Base-by-base conservation (phyloP, 1,284 basidiomycete species). In the Papiliotrema laurentii region DNA sequence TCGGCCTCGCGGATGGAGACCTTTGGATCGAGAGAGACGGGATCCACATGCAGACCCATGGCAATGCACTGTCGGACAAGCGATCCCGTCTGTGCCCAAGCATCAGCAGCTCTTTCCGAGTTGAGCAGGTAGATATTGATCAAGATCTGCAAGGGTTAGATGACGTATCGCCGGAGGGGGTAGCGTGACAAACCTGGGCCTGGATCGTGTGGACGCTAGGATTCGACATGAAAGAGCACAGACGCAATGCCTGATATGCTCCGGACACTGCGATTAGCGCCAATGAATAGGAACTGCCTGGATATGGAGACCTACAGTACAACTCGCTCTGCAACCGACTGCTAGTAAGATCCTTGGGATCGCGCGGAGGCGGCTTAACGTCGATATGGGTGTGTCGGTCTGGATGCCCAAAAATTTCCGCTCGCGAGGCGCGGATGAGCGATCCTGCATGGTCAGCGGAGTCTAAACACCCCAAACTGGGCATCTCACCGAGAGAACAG, bases 201-300 rank as follows among this genome's bases (percentile, higher is more conserved):
- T 72, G 71, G 26, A 74, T 54, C 1, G 69, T 68, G 26, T 59
- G 53, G 3, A 74, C 57, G 0, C 62, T 72, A 24, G 72, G 72
- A 25, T 64, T 67, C 2, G 72, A 70, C 25, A 73, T 53, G 61
- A 71, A 74, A 0, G 72, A 73, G 49, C 70, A 72, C n/a, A 74
- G 55, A 16, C 72, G 61, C 9, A 74, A 53, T 0, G 71, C 71
- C 49, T 74, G 72, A 47, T 70, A 72, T 13, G 72, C 68, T 4
- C 68, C 72, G 2, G 72, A 74, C 10, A 74, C 69, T 71, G 41
- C 11, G 18, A 38, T 45, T 22, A 49, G 39, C 27, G 13, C 28
- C 3, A n/a, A n/a, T n/a, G n/a, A n/a, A n/a, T n/a, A n/a, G n/a
- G n/a, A n/a, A 36, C 11, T 2, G 21, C 14, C 22, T 13, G n/a